These are phyloP conservation scores for Starmerella cellae DNA, from an alignment of 805 yeast species.

Conservation along the genomic window DNA sequence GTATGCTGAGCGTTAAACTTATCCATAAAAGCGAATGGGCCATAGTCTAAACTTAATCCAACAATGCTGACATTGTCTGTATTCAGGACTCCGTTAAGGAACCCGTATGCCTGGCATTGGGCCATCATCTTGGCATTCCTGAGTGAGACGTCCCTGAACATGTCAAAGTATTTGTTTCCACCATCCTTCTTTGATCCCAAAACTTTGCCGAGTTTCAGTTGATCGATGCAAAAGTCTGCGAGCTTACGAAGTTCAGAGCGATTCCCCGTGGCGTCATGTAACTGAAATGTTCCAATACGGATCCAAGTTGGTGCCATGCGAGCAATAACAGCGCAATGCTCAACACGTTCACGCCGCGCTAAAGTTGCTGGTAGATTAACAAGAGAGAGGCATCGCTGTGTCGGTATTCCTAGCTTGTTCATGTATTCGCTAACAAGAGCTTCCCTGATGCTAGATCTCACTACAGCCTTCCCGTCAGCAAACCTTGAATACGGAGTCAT, in stretches of 20 bases:
- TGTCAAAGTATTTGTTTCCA: slow-evolving; percentile 42
- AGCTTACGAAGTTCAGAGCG: slow-evolving; percentile 46
- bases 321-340: slow-evolving; percentile 72
- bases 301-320: slow-evolving; percentile 81
- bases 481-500: slow-evolving; percentile 82
- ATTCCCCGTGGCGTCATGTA: slow-evolving; percentile 62
- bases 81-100: slow-evolving; percentile 83
- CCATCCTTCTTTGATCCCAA: slow-evolving; percentile 8
- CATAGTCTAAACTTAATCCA: slow-evolving; percentile 84
- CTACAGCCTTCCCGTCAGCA: slow-evolving; percentile 92
- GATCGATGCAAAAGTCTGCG: slow-evolving; percentile 56
- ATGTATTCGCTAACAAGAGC: slow-evolving; percentile 74
- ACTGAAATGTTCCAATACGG: slow-evolving; percentile 77
- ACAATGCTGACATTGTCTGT: slow-evolving; percentile 87
- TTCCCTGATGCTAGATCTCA: slow-evolving; percentile 79
- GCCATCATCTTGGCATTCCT: slow-evolving; percentile 70
- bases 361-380: slow-evolving; percentile 57
- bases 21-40: slow-evolving; percentile 89
- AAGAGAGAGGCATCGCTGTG: slow-evolving; percentile 70
- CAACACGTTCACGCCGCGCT: slow-evolving; percentile 61
- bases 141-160: slow-evolving; percentile 58
- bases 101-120: slow-evolving; percentile 82
- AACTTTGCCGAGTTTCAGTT: slow-evolving; percentile 5
- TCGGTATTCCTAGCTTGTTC: slow-evolving; percentile 68
- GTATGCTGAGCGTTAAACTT: slow-evolving; percentile 68